Base-by-base conservation (phyloP, 768 basidiomycete species). In the Trametes elegans region DNA sequence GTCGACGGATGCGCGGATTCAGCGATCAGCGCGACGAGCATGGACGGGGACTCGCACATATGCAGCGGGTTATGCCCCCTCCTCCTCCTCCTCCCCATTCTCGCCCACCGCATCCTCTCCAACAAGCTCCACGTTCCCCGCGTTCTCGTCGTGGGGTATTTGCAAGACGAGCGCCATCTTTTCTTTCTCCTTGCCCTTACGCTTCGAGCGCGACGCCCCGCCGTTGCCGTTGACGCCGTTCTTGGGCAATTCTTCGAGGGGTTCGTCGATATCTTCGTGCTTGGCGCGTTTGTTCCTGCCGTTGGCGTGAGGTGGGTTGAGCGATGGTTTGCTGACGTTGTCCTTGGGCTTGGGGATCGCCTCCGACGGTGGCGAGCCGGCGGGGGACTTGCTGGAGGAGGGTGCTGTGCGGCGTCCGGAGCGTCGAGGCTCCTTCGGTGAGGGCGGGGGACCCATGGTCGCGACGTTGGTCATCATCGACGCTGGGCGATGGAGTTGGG, bases 41-140 rank as follows among this genome's bases (percentile, higher is more conserved):
- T 83, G 65, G 64, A 92, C 88, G 88, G 60, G 83, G 79, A 72
- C 82, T 85, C 59, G 88, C 88, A 76, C 92, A 95, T 47, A 93
- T 80, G 70, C 92, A 95, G 61, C 92, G 86, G 67, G 92, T 94
- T 57, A 82, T 68, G 29, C 82, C 79, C 48, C 71, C 44, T 83
- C 85, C 64, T 86, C 84, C 51, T 76, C 78, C 40, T 83, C 75
- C 43, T 74, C 73, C 21, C 74, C 85, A 18, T 53, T 52, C 41
- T 78, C 79, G 55, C 71, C 76, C 49, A 73, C 70, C 51, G 78
- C 79, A 40, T 68, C 74, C 19, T 54, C 57, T 6, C 42, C 52
- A 23, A 77, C 74, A 31, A 71, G 64, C 26, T 68, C 58, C 2
- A 66, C 60, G 45, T 66, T 43, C 51, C 69, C 68, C 16, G 60